Base-by-base conservation (phyloP, 768 basidiomycete genomes). In the Boletales sp. region DNA sequence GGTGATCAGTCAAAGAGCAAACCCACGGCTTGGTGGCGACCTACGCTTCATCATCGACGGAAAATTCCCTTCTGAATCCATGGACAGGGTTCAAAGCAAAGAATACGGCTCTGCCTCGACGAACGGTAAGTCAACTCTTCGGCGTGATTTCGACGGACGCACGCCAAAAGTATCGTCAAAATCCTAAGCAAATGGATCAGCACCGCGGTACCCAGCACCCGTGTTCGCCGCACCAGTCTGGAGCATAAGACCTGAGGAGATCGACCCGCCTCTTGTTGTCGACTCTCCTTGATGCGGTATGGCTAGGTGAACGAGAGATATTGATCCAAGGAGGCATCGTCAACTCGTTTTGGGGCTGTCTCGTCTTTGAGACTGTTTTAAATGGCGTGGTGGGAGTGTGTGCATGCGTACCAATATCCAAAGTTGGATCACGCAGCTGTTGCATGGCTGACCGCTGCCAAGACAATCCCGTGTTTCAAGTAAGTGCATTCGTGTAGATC, bases 51-150 rank as follows among this genome's bases (percentile, higher is more conserved):
- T 95, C 92, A 37, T 75, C 68, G 19, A 93, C 69, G 1, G 89
- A 91, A 67, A 95, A 95, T 36, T 79, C 75, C 51, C 93, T 72
- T 64, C 83, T 76, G 69, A 83, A 94, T 8, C 89, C 88, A 45
- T 82, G 71, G 10, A 91, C 70, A n/a, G 69, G 65, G 59, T 89
- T 74, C 15, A 91, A 68, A 11, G 78, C 74, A 62, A 82, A 81
- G 67, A 89, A 87, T 2, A 77, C 45, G 2, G 67, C 80, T 24
- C 90, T 88, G 62, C 5, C 15, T 35, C 18, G 27, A 35, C 37
- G 27, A 44, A 10, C 10, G 34, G 34, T 30, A 15, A 57, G 17
- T 27, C 4, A 27, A 27, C 24, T 7, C 24, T 27, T 34, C 34
- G 12, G 5, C 21, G 12, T 2, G 8, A 8, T 6, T 37, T 21